Percentiles rank a stretch among this genome's conserved stretches.
Conservation (phyloP, 2,329 filamentous ascomycete species). For the Hypoxylon sp. region DNA sequence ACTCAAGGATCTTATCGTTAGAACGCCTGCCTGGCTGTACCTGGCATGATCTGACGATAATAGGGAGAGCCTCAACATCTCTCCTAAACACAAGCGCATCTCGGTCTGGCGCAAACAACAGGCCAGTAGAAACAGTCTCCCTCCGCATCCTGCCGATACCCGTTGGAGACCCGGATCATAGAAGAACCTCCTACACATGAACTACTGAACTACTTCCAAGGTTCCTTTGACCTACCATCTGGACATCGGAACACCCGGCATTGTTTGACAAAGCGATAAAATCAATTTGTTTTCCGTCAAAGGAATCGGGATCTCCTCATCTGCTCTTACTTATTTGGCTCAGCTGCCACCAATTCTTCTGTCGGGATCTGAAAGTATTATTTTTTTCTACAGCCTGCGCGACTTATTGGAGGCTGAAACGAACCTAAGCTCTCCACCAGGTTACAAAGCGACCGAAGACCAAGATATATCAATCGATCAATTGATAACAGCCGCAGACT, state of each 20-base stretch:
- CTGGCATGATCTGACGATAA: constrained; percentile 14
- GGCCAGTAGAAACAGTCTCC: constrained; percentile 11
- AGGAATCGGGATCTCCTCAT: constrained; percentile 26
- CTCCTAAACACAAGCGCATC: not conserved
- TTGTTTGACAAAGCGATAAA: constrained; percentile 22
- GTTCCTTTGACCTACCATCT: not conserved
- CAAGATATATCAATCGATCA: constrained; percentile 24
- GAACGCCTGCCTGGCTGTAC: not conserved
- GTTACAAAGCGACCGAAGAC: not conserved
- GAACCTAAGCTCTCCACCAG: constrained; percentile 15
- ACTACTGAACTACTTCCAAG: no score
- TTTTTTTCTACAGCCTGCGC: constrained; percentile 13
- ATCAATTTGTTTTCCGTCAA: constrained; percentile 19
- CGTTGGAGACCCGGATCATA: constrained; percentile 34
- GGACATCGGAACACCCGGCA: constrained; percentile 16
- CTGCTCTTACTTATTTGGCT: constrained; percentile 19
- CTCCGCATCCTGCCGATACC: constrained; percentile 33
- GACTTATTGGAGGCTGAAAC: constrained; percentile 9
- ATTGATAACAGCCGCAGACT: constrained; percentile 16
- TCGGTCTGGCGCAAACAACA: constrained; percentile 19
- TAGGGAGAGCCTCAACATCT: constrained; percentile 8
- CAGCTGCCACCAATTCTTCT: constrained; percentile 9
- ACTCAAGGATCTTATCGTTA: not conserved
- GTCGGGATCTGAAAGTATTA: constrained; percentile 10
- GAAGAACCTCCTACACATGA: constrained; percentile 19